Evolutionary conservation across 2,329 filamentous ascomycete species (phyloP).

Genomic region (Ophiostoma australiae): DNA sequence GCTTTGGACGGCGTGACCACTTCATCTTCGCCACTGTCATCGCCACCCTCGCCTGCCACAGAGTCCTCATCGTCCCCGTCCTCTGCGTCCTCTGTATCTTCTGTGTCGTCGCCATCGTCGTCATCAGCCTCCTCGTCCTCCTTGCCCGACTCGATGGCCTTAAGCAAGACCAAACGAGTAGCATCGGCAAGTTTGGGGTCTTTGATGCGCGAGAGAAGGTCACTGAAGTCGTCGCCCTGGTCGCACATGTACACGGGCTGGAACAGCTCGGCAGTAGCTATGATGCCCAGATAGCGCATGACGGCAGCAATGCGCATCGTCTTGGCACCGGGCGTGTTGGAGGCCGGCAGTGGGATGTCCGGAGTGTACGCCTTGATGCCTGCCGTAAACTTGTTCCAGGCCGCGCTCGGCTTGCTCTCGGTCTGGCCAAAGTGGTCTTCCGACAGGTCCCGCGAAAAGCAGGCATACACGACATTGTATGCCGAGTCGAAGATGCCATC

Average conservation of each 20-base stretch:
- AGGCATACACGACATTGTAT: background rate
- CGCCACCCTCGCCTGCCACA: background rate
- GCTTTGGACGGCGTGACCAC: background rate
- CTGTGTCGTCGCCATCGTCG: background rate
- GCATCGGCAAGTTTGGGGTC: conserved; percentile 7
- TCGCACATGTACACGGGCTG: conserved; percentile 17
- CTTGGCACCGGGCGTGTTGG: conserved; percentile 18
- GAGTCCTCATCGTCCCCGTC: background rate
- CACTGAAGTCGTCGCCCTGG: background rate
- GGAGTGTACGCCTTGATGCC: background rate
- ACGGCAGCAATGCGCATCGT: conserved; percentile 20
- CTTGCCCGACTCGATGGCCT: background rate
- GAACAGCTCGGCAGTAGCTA: conserved; percentile 10
- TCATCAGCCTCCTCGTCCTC: background rate
- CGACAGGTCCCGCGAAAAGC: conserved; percentile 13
- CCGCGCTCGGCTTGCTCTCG: background rate
- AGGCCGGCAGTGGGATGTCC: conserved; percentile 10
- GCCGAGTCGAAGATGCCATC: conserved; percentile 11
- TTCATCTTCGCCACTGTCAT: background rate
- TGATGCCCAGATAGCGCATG: background rate
- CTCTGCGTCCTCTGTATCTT: background rate
- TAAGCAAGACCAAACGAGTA: background rate
- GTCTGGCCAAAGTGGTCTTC: background rate
- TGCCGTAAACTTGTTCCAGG: background rate
- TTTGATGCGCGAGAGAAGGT: background rate